phyloP scores from a whole-genome alignment of 1,284 basidiomycete genomes.

The Puccinia coronata region DNA sequence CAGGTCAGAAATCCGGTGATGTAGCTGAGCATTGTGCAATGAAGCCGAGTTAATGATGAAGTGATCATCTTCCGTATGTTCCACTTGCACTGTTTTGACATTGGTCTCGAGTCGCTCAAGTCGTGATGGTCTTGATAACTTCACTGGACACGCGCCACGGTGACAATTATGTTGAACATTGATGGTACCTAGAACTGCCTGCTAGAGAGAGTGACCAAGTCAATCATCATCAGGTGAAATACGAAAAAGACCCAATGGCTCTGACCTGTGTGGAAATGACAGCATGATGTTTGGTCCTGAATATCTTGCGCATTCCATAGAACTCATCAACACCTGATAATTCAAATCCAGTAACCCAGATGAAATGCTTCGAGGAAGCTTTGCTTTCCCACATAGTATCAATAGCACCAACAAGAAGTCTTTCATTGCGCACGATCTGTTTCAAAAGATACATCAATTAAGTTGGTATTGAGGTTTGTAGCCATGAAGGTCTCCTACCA shows the following conservation, averaged over 20 bases:
- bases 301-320: neutral
- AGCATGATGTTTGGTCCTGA: neutral
- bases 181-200: neutral
- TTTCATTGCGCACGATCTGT: neutral
- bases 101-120: neutral
- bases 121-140: neutral
- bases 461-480: neutral
- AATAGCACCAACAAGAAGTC: neutral
- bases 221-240: neutral
- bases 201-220: neutral
- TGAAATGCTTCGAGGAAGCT: neutral
- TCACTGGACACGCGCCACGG: neutral
- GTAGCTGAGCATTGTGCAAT: neutral
- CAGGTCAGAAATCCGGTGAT: neutral
- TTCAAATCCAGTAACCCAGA: neutral
- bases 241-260: no score
- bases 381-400: neutral
- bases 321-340: neutral
- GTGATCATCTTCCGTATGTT: neutral
- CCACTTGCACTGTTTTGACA: neutral
- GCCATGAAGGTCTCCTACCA: neutral
- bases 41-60: neutral
- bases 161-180: slow-evolving; percentile 2
- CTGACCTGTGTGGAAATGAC: neutral
- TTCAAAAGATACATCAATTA: neutral